Evolutionary conservation across 768 basidiomycete genomes (phyloP).

Genomic region (Fomitopsis pulvina): DNA sequence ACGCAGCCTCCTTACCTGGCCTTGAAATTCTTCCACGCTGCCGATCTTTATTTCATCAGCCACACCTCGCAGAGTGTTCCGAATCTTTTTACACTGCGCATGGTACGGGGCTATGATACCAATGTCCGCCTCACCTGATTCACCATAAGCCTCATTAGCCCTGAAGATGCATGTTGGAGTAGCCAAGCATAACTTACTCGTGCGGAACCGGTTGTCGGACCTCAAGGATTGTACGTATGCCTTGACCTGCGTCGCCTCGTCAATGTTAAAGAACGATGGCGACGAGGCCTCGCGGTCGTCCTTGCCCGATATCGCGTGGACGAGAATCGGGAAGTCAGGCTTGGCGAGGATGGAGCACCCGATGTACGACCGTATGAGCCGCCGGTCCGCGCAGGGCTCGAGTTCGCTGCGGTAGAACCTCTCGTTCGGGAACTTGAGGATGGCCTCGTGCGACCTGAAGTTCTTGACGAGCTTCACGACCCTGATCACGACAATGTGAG

Average conservation of each 20-base stretch:
- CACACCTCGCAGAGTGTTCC: slow-evolving; percentile 14
- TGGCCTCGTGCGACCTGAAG: slow-evolving; percentile 50
- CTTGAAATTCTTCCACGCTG: slow-evolving; percentile 38
- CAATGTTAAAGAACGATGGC: slow-evolving; percentile 35
- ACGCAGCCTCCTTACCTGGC: slow-evolving; percentile 26
- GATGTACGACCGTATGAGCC: slow-evolving; percentile 21
- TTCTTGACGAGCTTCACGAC: slow-evolving; percentile 40
- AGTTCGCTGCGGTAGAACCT: slow-evolving; percentile 32
- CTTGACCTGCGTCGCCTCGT: slow-evolving; percentile 30
- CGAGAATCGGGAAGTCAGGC: slow-evolving; percentile 26
- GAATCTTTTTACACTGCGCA: slow-evolving; percentile 31
- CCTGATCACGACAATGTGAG: background rate
- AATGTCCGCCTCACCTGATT: slow-evolving; percentile 25
- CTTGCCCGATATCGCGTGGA: slow-evolving; percentile 27
- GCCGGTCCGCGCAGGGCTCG: slow-evolving; percentile 20
- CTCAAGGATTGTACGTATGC: slow-evolving; percentile 26
- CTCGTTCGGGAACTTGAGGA: slow-evolving; percentile 50
- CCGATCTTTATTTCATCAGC: slow-evolving; percentile 26
- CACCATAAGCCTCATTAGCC: background rate
- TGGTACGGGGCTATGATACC: slow-evolving; percentile 36
- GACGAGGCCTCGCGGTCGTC: slow-evolving; percentile 30
- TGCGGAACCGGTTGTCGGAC: slow-evolving; percentile 18
- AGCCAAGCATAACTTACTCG: slow-evolving; percentile 18
- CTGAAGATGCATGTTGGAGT: background rate
- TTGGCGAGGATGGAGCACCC: slow-evolving; percentile 23